These are phyloP conservation scores for Cyclaneusma minus DNA, from an alignment of 2,329 filamentous ascomycete species.

Conservation along the genomic window DNA sequence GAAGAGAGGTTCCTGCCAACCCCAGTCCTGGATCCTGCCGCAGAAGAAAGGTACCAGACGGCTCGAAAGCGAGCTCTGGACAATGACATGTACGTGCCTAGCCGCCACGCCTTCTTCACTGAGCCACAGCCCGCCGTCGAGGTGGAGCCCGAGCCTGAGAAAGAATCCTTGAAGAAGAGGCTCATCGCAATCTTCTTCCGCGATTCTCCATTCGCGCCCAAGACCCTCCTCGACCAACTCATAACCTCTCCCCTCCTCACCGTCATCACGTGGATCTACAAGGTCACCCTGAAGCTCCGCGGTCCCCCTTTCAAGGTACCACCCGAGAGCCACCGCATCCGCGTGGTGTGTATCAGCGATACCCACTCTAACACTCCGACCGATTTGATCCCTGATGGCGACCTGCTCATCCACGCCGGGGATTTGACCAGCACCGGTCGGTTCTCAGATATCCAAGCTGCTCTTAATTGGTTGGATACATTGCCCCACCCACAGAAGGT, in stretches of 20 bases:
- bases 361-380: constrained; percentile 54
- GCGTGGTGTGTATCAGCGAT: constrained; percentile 79
- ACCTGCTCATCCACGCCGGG: constrained; percentile 80
- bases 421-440: constrained; percentile 67
- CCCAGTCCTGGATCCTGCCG: too few relatives aligned
- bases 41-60: too few relatives aligned
- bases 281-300: constrained; percentile 49
- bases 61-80: too few relatives aligned
- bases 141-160: too few relatives aligned
- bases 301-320: constrained; percentile 46
- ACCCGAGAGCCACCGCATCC: constrained; percentile 39
- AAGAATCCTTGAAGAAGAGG: too few relatives aligned
- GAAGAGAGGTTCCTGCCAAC: too few relatives aligned
- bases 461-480: constrained; percentile 65
- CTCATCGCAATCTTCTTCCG: too few relatives aligned
- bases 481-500: constrained; percentile 70
- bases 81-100: too few relatives aligned
- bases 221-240: constrained; percentile 43
- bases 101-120: too few relatives aligned
- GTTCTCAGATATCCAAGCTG: constrained; percentile 58
- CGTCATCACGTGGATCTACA: constrained; percentile 46
- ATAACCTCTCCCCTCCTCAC: constrained; percentile 54
- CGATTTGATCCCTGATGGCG: constrained; percentile 57
- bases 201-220: too few relatives aligned
- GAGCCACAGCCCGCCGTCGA: too few relatives aligned